Conservation (phyloP, 2,329 filamentous ascomycete species). For the Diplodia seriata region DNA sequence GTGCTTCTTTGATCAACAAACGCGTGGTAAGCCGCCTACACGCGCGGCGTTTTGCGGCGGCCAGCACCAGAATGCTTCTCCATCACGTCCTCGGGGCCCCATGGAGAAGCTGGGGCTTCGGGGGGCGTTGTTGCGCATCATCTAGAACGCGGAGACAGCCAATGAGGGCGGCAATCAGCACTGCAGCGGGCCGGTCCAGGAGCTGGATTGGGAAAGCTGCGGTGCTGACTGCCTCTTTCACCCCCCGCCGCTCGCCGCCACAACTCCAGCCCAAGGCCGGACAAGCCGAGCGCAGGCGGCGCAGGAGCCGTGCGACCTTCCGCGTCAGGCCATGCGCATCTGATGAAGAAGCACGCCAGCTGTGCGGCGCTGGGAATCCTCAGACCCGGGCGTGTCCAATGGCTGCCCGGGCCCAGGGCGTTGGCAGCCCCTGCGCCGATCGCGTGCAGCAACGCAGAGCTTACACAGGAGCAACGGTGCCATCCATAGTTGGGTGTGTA, state of each 20-base stretch:
- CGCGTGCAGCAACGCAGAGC: not conserved
- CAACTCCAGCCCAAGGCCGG: constrained; percentile 15
- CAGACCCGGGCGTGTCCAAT: not conserved
- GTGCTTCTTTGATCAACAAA: constrained; percentile 1
- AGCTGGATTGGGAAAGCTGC: not conserved
- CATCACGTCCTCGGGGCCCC: not conserved
- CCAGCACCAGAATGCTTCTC: not conserved
- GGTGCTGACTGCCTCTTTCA: constrained; percentile 23
- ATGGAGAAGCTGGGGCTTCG: constrained; percentile 15
- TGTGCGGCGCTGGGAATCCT: constrained; percentile 9
- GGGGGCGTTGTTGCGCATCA: not conserved
- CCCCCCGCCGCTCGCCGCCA: constrained; percentile 17
- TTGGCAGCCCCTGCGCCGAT: not conserved
- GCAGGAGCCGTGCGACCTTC: constrained; percentile 28
- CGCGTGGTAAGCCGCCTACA: not conserved
- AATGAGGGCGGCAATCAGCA: not conserved
- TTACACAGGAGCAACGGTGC: constrained; percentile 3
- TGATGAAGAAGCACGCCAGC: constrained; percentile 7
- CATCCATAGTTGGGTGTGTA: not conserved
- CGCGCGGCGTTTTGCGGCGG: constrained; percentile 13
- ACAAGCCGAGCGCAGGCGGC: constrained; percentile 10
- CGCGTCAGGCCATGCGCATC: constrained; percentile 25
- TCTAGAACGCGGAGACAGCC: constrained; percentile 19
- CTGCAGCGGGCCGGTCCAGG: constrained; percentile 1
- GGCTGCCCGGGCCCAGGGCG: not conserved